Base-by-base conservation (phyloP, 2,329 filamentous ascomycete species). In the Hymenoscyphus infarciens region DNA sequence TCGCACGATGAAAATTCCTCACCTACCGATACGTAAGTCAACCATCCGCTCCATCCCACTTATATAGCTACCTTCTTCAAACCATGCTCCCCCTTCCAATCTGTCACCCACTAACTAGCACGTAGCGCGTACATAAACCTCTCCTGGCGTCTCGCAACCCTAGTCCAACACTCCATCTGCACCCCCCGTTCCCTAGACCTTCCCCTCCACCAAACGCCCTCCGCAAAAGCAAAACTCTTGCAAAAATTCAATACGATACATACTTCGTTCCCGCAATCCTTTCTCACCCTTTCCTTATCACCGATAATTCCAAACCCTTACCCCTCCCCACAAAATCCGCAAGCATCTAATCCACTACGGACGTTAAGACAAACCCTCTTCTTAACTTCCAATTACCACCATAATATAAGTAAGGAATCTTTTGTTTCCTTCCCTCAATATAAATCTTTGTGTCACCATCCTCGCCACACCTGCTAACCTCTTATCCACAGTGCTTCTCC, bases 341-440 rank as follows among this genome's bases (percentile, higher is more conserved):
- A 54, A 1, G 87, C 89, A 70, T 87, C 87, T 64, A 83, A 25
- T 1, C 45, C 45, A 3, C 19, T 52, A 3, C 19, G 90, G 6
- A 81, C 87, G 1, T 85, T 91, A 16, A 81, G 89, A 0, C 90
- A 94, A 75, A 91, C 89, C 19, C 77, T 94, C 5, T 93, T 92
- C 71, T 78, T 93, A 33, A 89, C 87, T n/a, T 90, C 86, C 74
- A 93, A 92, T 72, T 93, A 91, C 76, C 91, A 87, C 75, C 90
- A 94, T 73, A 92, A 90, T 73, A 80, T 93, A 27, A 92, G 25
- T 27, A 27, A 27, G 25, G 25, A 27, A 27, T 27, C 25, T 27
- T 27, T 27, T 27, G 25, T 2, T 27, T 27, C 25, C 25, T 27
- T 27, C 25, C 25, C 25, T 27, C 25, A 2, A 3, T 27, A 27